Conservation (phyloP, 306 rosid genomes). For the Calophaca sinica region DNA sequence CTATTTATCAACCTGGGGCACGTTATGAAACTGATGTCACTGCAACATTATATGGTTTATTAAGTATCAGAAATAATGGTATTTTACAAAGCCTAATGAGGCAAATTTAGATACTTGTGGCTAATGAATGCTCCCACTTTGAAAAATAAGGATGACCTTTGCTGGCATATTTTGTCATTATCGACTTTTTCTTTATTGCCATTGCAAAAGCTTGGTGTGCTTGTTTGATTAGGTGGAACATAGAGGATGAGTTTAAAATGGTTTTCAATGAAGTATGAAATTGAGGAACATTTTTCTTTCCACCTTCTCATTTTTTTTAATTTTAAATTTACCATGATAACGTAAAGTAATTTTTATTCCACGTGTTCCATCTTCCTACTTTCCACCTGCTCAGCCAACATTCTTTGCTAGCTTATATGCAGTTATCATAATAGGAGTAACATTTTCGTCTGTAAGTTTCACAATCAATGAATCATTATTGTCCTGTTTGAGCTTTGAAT, state of each 20-base stretch:
- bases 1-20: conserved; percentile 31
- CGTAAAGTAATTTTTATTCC: conserved; percentile 9
- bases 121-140: conserved; percentile 30
- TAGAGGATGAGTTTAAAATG: conserved; percentile 27
- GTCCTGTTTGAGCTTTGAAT: conserved; percentile 3
- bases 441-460: conserved; percentile 6
- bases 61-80: conserved; percentile 4
- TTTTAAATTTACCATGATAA: background rate
- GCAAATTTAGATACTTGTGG: conserved; percentile 25
- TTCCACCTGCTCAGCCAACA: background rate
- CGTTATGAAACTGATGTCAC: conserved; percentile 25
- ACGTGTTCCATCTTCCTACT: conserved; percentile 7
- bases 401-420: background rate
- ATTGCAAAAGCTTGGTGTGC: conserved; percentile 20
- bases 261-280: background rate
- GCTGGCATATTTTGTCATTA: conserved; percentile 19
- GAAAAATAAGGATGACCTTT: conserved; percentile 16
- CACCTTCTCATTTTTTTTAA: background rate
- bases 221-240: conserved; percentile 18
- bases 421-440: background rate
- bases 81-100: conserved; percentile 30
- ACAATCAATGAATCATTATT: conserved; percentile 1
- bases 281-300: background rate
- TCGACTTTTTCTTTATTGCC: conserved; percentile 16
- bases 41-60: conserved; percentile 2